A percentile compares a stretch with the other conserved stretches of the same genome.
Conservation (phyloP, 495 filamentous ascomycete species). For the Neurospora hispaniola region DNA sequence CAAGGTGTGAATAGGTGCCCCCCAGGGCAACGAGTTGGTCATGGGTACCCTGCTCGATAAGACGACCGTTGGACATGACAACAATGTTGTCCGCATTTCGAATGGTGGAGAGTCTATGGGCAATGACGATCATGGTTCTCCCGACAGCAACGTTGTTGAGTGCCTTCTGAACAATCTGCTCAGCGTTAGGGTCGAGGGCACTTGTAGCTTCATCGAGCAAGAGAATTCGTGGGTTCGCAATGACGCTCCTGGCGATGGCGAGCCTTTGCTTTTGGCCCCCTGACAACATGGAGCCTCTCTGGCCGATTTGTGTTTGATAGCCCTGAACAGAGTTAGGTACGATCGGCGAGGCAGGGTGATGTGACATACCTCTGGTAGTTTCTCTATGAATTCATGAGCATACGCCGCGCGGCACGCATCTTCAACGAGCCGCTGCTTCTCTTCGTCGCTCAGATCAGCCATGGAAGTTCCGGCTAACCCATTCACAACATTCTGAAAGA, state of each 20-base stretch:
- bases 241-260: slow-evolving; percentile 52
- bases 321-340: slow-evolving; percentile 9
- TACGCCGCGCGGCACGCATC: slow-evolving; percentile 46
- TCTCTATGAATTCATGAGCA: slow-evolving; percentile 45
- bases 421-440: slow-evolving; percentile 41
- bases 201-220: slow-evolving; percentile 72
- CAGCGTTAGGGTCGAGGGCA: slow-evolving; percentile 58
- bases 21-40: slow-evolving; percentile 43
- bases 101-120: slow-evolving; percentile 57
- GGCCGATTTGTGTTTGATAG: slow-evolving; percentile 48
- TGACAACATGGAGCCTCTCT: slow-evolving; percentile 35
- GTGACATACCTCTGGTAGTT: slow-evolving; percentile 34
- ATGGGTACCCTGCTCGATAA: slow-evolving; percentile 58
- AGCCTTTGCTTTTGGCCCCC: slow-evolving; percentile 53
- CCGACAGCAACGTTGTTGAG: slow-evolving; percentile 52
- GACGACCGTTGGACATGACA: slow-evolving; percentile 44
- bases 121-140: slow-evolving; percentile 64
- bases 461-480: slow-evolving; percentile 47
- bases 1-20: slow-evolving; percentile 37
- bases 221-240: slow-evolving; percentile 63
- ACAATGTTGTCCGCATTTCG: slow-evolving; percentile 57
- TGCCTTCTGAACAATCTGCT: slow-evolving; percentile 53
- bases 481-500: slow-evolving; percentile 52
- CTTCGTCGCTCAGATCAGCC: slow-evolving; percentile 35
- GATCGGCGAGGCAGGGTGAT: not conserved